Base-by-base conservation (phyloP, 1,284 basidiomycete species). In the Austroboletus novae-zelandiae region DNA sequence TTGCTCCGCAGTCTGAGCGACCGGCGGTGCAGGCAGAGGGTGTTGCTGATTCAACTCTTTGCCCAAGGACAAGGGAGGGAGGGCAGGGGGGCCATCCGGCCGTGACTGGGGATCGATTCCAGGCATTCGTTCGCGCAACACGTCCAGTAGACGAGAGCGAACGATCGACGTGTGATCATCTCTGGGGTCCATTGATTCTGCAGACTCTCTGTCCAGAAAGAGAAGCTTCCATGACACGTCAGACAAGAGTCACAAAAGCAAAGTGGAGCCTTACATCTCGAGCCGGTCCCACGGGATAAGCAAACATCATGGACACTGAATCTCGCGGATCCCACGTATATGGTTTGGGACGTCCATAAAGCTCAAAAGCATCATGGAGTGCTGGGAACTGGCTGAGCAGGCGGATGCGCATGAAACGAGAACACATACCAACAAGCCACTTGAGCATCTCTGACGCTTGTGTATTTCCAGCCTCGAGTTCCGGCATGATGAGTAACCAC, bases 251-350 rank as follows among this genome's bases (percentile, higher is more conserved):
- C 14, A 44, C n/a, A 7, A 39, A 37, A n/a, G 30, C 17, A 10
- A 29, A n/a, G 23, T 43, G 18, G 49, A 42, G 6, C 70, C 86
- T 54, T 64, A 91, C 89, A 61, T 91, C 86, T 70, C 81, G 83
- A 52, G 77, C 68, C 2, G 84, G 80, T 3, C 89, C 89, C 37
- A 89, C 83, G 14, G 89, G 89, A 66, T 91, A 91, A 1, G 80
- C 86, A 67, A 89, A 91, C 87, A 91, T 89, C 71, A 89, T 76
- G 7, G 85, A 89, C 8, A 67, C 60, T 0, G 83, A 78, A 67
- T 95, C 85, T 17, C 85, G 78, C 52, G 89, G 89, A 61, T 97
- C 89, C 89, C 91, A 97, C 42, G 81, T 86, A 74, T 94, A 96
- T 31, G 77, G 72, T 18, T 81, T 77, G 2, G 93, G 91, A 36